Conservation (phyloP, 163 green algal species). For the Volvox carteri region DNA sequence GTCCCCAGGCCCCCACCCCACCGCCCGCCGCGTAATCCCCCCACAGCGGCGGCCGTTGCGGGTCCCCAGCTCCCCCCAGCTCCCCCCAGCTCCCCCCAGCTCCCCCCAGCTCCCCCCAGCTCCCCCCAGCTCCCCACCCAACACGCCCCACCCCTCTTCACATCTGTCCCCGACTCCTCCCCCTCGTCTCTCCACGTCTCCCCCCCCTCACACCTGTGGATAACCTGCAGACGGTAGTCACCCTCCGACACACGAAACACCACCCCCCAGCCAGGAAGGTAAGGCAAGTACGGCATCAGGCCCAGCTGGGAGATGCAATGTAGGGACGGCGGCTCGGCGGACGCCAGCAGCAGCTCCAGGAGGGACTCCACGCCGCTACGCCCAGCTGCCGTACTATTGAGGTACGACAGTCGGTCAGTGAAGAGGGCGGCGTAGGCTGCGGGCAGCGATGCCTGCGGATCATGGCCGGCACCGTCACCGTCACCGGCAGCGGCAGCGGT, state of each 20-base stretch:
- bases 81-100: too few species aligned
- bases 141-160: too few species aligned
- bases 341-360: conserved; percentile 48
- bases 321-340: conserved; percentile 20
- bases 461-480: not conserved
- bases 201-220: conserved; percentile 14
- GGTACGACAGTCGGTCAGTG: not conserved
- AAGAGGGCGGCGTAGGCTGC: conserved; percentile 22
- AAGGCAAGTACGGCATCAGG: not conserved
- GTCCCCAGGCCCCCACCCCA: too few species aligned
- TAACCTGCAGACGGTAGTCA: not conserved
- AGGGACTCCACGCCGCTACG: not conserved
- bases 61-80: too few species aligned
- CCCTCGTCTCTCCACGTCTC: too few species aligned
- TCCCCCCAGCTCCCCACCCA: too few species aligned
- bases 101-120: too few species aligned
- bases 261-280: conserved; percentile 7
- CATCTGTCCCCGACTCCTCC: too few species aligned
- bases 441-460: not conserved
- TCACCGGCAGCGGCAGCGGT: not conserved
- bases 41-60: too few species aligned
- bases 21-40: too few species aligned
- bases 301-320: not conserved
- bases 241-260: not conserved
- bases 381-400: not conserved